phyloP scores from a whole-genome alignment of 768 basidiomycete species.

The Suillus variegatus region DNA sequence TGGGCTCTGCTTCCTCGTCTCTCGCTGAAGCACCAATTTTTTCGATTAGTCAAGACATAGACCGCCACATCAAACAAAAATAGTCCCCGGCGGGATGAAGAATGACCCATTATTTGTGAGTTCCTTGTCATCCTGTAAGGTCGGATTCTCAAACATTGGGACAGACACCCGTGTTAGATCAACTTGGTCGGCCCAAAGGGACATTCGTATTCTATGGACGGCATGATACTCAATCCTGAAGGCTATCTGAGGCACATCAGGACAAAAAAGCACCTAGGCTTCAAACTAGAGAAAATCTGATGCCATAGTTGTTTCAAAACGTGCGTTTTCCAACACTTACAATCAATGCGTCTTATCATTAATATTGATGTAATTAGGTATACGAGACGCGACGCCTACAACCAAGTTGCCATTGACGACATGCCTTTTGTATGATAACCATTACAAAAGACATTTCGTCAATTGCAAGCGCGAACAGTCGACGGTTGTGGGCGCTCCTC shows the following conservation, averaged over 20 bases:
- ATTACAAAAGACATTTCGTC: not conserved
- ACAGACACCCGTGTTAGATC: not conserved
- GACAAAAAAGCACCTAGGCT: not conserved
- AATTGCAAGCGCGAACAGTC: not conserved
- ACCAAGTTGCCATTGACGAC: no score
- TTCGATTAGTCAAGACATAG: no score
- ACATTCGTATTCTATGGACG: not conserved
- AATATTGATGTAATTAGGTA: not conserved
- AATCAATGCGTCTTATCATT: not conserved
- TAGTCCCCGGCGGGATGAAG: accelerated
- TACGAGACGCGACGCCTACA: not conserved
- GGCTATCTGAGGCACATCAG: not conserved
- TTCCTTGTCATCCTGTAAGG: no score
- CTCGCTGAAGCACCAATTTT: not conserved
- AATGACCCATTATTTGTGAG: not conserved
- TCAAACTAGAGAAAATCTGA: not conserved
- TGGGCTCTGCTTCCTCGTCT: not conserved
- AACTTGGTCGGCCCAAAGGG: not conserved
- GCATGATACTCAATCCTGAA: no score
- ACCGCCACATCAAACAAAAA: not conserved
- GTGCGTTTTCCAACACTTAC: not conserved
- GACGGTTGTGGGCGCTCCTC: no score
- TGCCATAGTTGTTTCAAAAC: not conserved
- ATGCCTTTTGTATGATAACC: no score
- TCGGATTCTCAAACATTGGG: not conserved